phyloP scores from a whole-genome alignment of 2,329 filamentous ascomycete genomes.

The Ceratocystis eucalypticola region DNA sequence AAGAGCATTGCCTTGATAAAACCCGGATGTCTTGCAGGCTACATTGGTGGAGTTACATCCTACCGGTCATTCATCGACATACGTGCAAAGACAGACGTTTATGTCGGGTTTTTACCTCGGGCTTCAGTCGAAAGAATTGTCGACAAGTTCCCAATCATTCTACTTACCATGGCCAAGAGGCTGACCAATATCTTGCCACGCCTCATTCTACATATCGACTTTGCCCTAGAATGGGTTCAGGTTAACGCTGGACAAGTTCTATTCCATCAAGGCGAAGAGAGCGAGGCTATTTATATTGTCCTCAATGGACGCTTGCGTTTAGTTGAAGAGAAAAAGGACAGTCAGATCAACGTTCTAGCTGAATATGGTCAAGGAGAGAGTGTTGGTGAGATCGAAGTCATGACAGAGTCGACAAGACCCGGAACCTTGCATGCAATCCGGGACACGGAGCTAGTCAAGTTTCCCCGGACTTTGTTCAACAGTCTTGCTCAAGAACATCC shows the following conservation, averaged over 20 bases:
- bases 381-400: slow-evolving; percentile 88
- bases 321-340: slow-evolving; percentile 67
- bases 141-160: slow-evolving; percentile 78
- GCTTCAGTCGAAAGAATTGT: slow-evolving; percentile 80
- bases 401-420: slow-evolving; percentile 84
- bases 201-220: slow-evolving; percentile 90
- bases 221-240: slow-evolving; percentile 95
- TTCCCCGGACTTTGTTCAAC: slow-evolving; percentile 91
- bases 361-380: slow-evolving; percentile 97
- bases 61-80: slow-evolving; percentile 96
- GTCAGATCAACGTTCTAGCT: slow-evolving; percentile 70
- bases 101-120: slow-evolving; percentile 85
- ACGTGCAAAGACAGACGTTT: slow-evolving; percentile 93
- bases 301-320: slow-evolving; percentile 81
- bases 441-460: slow-evolving; percentile 91
- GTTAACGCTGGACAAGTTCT: slow-evolving; percentile 91
- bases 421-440: slow-evolving; percentile 90
- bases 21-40: slow-evolving; percentile 84
- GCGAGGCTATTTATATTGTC: slow-evolving; percentile 96
- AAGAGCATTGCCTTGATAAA: slow-evolving; percentile 83
- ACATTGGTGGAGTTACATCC: slow-evolving; percentile 85
- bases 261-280: slow-evolving; percentile 86
- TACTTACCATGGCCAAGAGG: slow-evolving; percentile 91
- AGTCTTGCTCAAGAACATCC: slow-evolving; percentile 94
- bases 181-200: slow-evolving; percentile 79